Evolutionary conservation across 2,329 filamentous ascomycete genomes (phyloP), one percentile per base, ranked within the genome.

Genomic region (Pseudogymnoascus pannorum): DNA sequence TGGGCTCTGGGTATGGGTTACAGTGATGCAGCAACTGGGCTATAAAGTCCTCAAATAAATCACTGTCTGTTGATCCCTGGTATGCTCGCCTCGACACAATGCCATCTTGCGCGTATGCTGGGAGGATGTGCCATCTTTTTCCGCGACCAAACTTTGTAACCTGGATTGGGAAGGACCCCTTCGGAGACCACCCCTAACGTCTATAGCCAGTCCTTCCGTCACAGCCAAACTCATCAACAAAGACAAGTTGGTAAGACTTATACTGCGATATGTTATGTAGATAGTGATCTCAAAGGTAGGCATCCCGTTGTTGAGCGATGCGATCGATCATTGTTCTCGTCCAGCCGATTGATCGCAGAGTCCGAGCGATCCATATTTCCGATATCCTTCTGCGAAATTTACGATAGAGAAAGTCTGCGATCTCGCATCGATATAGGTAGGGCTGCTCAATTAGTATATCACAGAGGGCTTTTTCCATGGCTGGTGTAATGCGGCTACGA

Each of bases 261-360:
- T 70, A 72, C 18, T 68, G 42, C n/a, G 70, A 71, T 9, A 75
- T 61, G 5, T 68, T 69, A 64, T 75, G 66, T 24, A 71, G 66
- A 64, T 76, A 75, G 44, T 68, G 66, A 62, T 74, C 71, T 65
- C 69, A 68, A 60, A 76, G 65, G 38, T 74, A 68, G 16, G 66
- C 57, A 67, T 73, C 72, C 42, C 63, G 68, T 66, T 72, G 67
- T 59, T 67, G 70, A 48, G 71, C 70, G 33, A 72, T 65, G 42
- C 69, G 66, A 18, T 68, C 67, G 20, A 66, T 57, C 14, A 59
- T 65, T 64, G 75, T 75, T 64, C 71, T 73, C 3, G 66, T 68
- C 71, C 66, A 75, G 16, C 65, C 64, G 14, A 16, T 40, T 9
- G 48, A 61, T 31, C n/a, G 20, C 44, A 64, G 58, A 5, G 60